Base-by-base conservation (phyloP, 768 basidiomycete genomes). In the Ramaria sp. region DNA sequence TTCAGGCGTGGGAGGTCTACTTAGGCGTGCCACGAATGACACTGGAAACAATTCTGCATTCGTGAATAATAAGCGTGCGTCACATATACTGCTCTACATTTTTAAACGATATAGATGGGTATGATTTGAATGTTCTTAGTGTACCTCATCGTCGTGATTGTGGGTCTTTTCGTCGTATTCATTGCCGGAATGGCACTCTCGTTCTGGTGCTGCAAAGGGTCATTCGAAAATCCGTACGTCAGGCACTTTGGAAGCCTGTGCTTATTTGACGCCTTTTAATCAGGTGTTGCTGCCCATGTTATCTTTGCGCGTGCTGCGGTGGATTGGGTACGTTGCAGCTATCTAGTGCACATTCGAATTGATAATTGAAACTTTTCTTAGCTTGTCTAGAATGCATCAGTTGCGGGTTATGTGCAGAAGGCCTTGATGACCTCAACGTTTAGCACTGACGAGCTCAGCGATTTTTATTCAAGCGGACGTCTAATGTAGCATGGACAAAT, bases 241-340 rank as follows among this genome's bases (percentile, higher is more conserved):
- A 5, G 17, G 11, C 39, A 5, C 37, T 15, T 20, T 9, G 6
- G 10, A 9, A 10, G 10, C 3, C 17, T 43, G 6, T 55, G 13
- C 57, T 48, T 37, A 30, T 31, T 33, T 38, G 22, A 27, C 33
- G 19, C 9, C 22, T 22, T 19, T 19, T 24, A 10, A 24, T 38
- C 42, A 53, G 42, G 30, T 69, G 77, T 0, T 85, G 82, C 61
- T 84, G 82, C 61, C 84, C 84, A 0, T 85, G 84, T 63, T 86
- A 86, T 65, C 71, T 84, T 7, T 86, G 84, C 60, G 84, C 84
- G 4, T 85, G 82, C 65, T 85, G 83, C 57, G 83, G 84, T 56
- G 84, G 84, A 39, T 72, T 85, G 17, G 79, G 82, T 82, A 63
- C 60, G 72, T 60, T 33, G 6, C 13, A 22, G 7, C 39, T n/a